Base-by-base conservation (phyloP, 192 early-diverging fungal species). In the Rhizophagus clarus region DNA sequence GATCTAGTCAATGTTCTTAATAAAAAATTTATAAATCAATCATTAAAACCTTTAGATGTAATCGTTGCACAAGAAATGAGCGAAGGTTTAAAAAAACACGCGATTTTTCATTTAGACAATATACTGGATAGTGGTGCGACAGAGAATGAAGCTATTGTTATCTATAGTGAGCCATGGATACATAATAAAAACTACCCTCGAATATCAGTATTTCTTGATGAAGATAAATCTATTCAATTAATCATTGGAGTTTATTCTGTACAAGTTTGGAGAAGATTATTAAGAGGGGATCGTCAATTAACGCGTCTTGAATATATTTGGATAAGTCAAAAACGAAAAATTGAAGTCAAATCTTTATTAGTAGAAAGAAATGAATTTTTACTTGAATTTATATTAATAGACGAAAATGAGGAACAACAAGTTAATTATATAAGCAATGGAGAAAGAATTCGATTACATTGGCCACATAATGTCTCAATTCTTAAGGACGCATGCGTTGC, bases 181-280 rank as follows among this genome's bases (percentile, higher is more conserved):
- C 10, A 0, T 4, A 47, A 26, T 28, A 8, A n/a, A 14, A 5
- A 14, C 2, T 34, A 22, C 37, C 3, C 26, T 68, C 40, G n/a
- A 15, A 73, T 51, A 73, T 45, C n/a, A 49, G 71, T 31, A 26
- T 73, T n/a, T 24, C 14, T 73, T 3, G 9, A 73, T 26, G 40
- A 28, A 12, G 71, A 73, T 28, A 73, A 28, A 7, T 22, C 22
- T 4, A 1, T 15, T 24, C 71, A 49, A 49, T 8, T 73, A 28
- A 49, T 47, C 45, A 73, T 73, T 73, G 71, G 71, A 73, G 17
- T 26, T 28, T 26, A 28, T 17, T 32, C 51, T 32, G 20, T 74
- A 26, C 73, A 74, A 61, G 28, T 74, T 31, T 74, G 73, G 73
- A 11, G 24, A 24, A 71, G 37, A 40, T 40, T 40, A 40, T 40